Base-by-base conservation (phyloP, 2,329 filamentous ascomycete genomes). In the Rhytidhysteron rufulum region DNA sequence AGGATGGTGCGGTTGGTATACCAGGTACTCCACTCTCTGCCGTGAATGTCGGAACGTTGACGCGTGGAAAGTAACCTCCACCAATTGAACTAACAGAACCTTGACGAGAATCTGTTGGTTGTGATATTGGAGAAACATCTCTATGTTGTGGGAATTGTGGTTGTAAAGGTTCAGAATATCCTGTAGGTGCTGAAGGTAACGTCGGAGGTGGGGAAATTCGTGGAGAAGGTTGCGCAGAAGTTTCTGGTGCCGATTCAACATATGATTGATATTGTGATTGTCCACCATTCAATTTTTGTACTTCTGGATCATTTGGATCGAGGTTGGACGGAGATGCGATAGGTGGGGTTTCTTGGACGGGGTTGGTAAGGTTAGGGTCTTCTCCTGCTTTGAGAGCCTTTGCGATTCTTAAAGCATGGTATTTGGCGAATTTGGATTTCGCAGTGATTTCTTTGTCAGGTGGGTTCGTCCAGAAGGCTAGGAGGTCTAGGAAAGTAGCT, bases 341-440 rank as follows among this genome's bases (percentile, higher is more conserved):
- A 34, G 56, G 46, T 22, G 71, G 67, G 7, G 70, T 64, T 40
- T 79, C 73, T 39, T 82, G 74, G 41, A 79, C 80, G 0, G 91
- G 91, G 57, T 97, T 97, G 6, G 87, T 86, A 40, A 85, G 81
- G 65, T 98, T 98, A 3, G 93, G 93, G 58, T 98, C 90, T 50
- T 87, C 84, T 39, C 89, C 89, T 30, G 90, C 86, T 58, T 90
- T 93, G 56, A 96, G 78, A 9, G 93, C 93, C 67, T 88, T 95
- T 13, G 86, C 75, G 58, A 98, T 98, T 42, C 93, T 81, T 25
- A 91, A 72, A 2, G 91, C 90, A 63, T 97, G 94, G 77, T 88
- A 98, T 66, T 97, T 98, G 31, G 91, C 89, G 62, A 88, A 98
- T 64, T 94, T 96, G 67, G 91, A 88, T 73, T 95, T 97, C 40